phyloP scores from a whole-genome alignment of 2,329 filamentous ascomycete genomes.

The Aspergillus melleus region DNA sequence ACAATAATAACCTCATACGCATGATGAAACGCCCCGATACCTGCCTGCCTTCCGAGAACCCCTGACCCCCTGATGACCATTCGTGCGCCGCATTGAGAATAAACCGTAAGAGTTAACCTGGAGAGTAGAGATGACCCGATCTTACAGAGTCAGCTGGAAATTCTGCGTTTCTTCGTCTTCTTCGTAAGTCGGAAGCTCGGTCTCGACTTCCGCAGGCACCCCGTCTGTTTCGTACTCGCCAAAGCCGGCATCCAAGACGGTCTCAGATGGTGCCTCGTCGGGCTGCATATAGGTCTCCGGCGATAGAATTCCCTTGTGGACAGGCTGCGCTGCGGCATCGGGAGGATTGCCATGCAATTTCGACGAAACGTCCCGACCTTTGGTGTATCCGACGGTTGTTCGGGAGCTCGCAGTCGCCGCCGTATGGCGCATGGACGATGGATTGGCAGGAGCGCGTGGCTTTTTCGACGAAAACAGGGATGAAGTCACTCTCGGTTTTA shows the following conservation, averaged over 20 bases:
- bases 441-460: slow-evolving; percentile 50
- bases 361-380: slow-evolving; percentile 58
- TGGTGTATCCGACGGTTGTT: slow-evolving; percentile 82
- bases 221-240: slow-evolving; percentile 33
- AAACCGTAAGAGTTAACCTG: slow-evolving; percentile 1
- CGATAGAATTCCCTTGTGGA: slow-evolving; percentile 33
- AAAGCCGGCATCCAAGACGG: slow-evolving; percentile 46
- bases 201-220: slow-evolving; percentile 26
- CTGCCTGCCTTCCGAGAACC: not conserved
- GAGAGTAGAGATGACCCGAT: not conserved
- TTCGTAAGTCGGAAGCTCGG: slow-evolving; percentile 31
- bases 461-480: slow-evolving; percentile 37
- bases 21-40: slow-evolving; percentile 9
- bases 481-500: slow-evolving; percentile 39
- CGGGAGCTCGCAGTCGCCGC: slow-evolving; percentile 68
- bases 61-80: not conserved
- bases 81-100: not conserved
- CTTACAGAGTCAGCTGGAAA: slow-evolving; percentile 43
- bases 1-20: slow-evolving; percentile 1
- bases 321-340: slow-evolving; percentile 22
- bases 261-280: slow-evolving; percentile 43
- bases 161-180: slow-evolving; percentile 41
- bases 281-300: slow-evolving; percentile 45
- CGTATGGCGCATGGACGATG: slow-evolving; percentile 57
- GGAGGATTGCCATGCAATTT: slow-evolving; percentile 28